Base-by-base conservation (phyloP, 1,284 basidiomycete genomes). In the Fomes fomentarius region DNA sequence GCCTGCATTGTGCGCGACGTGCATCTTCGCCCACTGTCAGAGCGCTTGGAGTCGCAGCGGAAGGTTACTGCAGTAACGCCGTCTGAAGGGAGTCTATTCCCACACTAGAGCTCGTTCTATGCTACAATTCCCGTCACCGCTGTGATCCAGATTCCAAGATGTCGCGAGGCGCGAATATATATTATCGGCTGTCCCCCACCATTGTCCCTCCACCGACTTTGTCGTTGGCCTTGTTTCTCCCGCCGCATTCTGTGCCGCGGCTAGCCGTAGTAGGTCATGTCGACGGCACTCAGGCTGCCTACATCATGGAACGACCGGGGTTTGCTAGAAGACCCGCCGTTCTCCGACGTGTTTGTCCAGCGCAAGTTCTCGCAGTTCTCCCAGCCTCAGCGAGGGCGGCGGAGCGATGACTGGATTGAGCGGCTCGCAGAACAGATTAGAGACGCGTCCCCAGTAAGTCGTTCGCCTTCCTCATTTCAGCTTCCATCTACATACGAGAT, bases 261-360 rank as follows among this genome's bases (percentile, higher is more conserved):
- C 40, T 21, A 25, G 14, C 39, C 26, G 9, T 8, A 19, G 33
- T 5, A 6, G 19, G n/a, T 12, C 30, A 30, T 25, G 31, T 38
- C 43, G 41, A n/a, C 7, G 11, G 11, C 14, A 30, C 63, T 68
- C 56, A 59, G 63, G 26, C 24, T 28, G 9, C 70, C 67, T 0
- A 46, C 37, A 11, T 57, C 60, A n/a, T 62, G 65, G 50, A 47
- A 58, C 24, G 72, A 74, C 56, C 17, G 25, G 24, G 35, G 21
- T 4, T 65, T 71, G 28, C 63, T 72, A 3, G 41, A 66, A 4
- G 63, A 70, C 31, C 66, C 72, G 25, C 70, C 70, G 5, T 68
- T 74, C 60, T 45, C 42, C 1, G 51, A 54, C 8, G 14, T 24
- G 3, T 74, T 74, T 50, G 8, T 44, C 10, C 40, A 33, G 21